Evolutionary conservation across 2,329 filamentous ascomycete genomes (phyloP), one percentile per base, ranked within the genome.

Genomic region (Boeremia lycopersici): DNA sequence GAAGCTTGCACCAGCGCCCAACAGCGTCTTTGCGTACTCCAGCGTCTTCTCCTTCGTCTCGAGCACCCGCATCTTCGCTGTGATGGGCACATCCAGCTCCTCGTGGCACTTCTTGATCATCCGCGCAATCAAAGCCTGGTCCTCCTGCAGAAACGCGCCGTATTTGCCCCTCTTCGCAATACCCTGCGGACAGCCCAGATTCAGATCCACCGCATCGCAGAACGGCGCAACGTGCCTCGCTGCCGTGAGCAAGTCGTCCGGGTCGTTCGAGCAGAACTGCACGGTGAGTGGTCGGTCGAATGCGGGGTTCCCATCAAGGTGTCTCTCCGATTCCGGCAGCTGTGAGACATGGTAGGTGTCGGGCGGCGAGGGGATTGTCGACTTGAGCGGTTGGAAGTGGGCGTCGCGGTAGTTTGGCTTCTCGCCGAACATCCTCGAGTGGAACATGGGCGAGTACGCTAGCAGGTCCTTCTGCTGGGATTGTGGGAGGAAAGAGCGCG

Each of bases 371-470:
- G 72, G 69, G 36, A 76, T 52, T 10, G 70, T 57, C 25, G 69
- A 61, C 60, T 77, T 72, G 45, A 78, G 82, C 1, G 91, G 86
- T 67, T 96, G 89, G 75, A 98, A 97, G 74, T 95, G 88, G 8
- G 86, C 80, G 48, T 86, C 82, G 63, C 93, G 88, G 76, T 96
- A 96, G 59, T 87, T 88, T 17, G 85, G 79, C 10, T 84, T 87
- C 59, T 96, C 89, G 39, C 83, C 82, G 73, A 96, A 99, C 61
- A 98, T 83, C 50, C 93, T 89, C 3, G 95, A 92, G 74, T 99
- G 95, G 59, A 96, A 84, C 95, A 99, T 99, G 43, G 95, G 95
- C 1, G 92, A 91, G 73, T 99, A 99, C 43, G 91, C 90, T 39
- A 98, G 84, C 30, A 98, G 79, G 43, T 60, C 60, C 48, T 87